Percentiles rank a stretch among this genome's conserved stretches.
Evolutionary conservation across 495 filamentous ascomycete genomes (phyloP).

Genomic region (Darksidea phi): DNA sequence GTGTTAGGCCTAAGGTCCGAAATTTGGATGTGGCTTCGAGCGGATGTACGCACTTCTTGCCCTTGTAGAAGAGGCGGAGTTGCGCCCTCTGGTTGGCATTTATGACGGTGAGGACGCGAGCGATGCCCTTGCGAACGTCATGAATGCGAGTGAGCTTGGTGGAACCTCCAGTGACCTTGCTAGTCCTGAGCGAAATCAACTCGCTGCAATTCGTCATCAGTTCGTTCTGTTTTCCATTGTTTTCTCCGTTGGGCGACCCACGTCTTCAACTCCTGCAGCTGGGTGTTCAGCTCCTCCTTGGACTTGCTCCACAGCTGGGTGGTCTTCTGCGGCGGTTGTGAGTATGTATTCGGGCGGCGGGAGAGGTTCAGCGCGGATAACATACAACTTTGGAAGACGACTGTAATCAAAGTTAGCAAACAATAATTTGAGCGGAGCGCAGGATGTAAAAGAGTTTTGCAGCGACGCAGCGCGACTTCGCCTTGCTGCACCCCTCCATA

Average conservation of each 20-base stretch:
- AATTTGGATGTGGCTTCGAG: conserved; percentile 71
- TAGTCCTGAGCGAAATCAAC: conserved; percentile 53
- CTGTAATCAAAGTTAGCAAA: conserved; percentile 25
- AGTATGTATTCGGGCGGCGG: conserved; percentile 17
- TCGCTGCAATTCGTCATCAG: conserved; percentile 69
- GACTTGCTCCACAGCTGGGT: conserved; percentile 95
- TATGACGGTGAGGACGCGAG: conserved; percentile 96
- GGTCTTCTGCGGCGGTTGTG: conserved; percentile 72
- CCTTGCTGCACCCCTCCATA: not conserved
- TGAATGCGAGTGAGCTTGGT: conserved; percentile 97
- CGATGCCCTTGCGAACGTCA: conserved; percentile 99
- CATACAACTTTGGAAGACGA: conserved; percentile 32
- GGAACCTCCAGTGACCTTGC: conserved; percentile 91
- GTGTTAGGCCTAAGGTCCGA: conserved; percentile 53
- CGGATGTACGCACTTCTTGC: conserved; percentile 82
- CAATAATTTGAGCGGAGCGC: no score
- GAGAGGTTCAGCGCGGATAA: not conserved
- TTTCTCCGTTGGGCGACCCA: conserved; percentile 7
- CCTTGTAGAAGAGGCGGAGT: conserved; percentile 98
- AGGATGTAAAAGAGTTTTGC: no score
- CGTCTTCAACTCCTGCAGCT: conserved; percentile 66
- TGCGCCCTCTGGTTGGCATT: conserved; percentile 97
- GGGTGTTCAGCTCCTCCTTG: conserved; percentile 95
- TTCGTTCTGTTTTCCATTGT: not conserved
- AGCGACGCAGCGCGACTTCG: no score